These are phyloP conservation scores for Fraxinus xanthoxyloides DNA, from an alignment of 305 asterid species.

Conservation along the genomic window DNA sequence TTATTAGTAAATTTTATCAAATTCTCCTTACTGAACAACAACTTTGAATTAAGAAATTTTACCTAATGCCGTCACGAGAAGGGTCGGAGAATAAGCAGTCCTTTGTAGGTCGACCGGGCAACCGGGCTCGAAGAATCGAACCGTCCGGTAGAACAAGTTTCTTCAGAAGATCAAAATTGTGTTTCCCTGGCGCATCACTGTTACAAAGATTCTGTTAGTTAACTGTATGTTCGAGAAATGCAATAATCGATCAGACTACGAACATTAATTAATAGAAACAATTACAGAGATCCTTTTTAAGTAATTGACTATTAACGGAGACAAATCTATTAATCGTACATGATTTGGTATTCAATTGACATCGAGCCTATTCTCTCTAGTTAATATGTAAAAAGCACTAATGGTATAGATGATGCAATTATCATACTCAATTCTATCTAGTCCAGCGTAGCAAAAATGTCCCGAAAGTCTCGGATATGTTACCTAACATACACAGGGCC, in stretches of 20 bases:
- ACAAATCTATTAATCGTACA: no score
- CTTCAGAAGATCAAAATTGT: conserved; percentile 71
- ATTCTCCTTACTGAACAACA: not conserved
- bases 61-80: conserved; percentile 89
- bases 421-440: not conserved
- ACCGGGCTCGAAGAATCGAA: conserved; percentile 79
- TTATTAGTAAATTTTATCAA: not conserved
- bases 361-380: not conserved
- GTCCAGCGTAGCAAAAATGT: not conserved
- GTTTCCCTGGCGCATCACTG: conserved; percentile 95
- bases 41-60: not conserved
- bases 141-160: conserved; percentile 88
- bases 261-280: no score
- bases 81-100: conserved; percentile 90
- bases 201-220: not conserved
- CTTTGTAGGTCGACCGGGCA: conserved; percentile 90
- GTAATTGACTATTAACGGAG: no score
- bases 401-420: not conserved
- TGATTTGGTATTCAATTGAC: no score
- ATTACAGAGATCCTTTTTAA: no score
- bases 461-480: not conserved
- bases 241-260: not conserved
- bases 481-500: conserved; percentile 90
- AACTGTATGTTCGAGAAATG: not conserved
- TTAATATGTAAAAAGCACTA: not conserved